Conservation (phyloP, 371 early-diverging fungal genomes). For the Mortierella sp. region DNA sequence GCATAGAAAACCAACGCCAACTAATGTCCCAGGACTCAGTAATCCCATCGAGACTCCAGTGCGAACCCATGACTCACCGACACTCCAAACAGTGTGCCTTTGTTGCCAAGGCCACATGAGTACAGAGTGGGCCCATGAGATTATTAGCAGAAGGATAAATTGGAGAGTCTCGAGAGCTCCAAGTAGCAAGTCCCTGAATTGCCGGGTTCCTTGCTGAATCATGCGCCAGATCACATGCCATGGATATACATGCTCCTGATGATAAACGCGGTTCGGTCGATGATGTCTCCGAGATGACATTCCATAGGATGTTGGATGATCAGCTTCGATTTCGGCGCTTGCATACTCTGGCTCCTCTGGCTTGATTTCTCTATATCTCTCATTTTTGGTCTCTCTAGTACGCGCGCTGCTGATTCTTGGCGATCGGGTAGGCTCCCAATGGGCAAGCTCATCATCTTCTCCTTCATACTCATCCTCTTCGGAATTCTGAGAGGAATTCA, state of each 20-base stretch:
- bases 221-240: constrained; percentile 38
- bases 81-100: constrained; percentile 8
- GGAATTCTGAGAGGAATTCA: constrained; percentile 17
- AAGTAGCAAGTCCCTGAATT: not conserved
- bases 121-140: constrained; percentile 7
- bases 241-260: constrained; percentile 25
- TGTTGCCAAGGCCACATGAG: constrained; percentile 31
- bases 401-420: not conserved
- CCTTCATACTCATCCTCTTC: constrained; percentile 12
- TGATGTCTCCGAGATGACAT: not conserved
- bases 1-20: constrained; percentile 26
- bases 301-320: constrained; percentile 2
- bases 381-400: not conserved
- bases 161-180: not conserved
- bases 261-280: not conserved
- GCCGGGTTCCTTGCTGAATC: not conserved
- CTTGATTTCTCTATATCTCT: not conserved
- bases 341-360: not conserved
- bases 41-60: constrained; percentile 30
- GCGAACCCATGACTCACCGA: constrained; percentile 16
- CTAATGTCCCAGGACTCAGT: constrained; percentile 38
- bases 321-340: constrained; percentile 15
- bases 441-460: not conserved
- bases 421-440: not conserved
- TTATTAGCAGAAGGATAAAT: not conserved